Conservation (phyloP, 768 basidiomycete species). For the Kwoniella botswanensis region DNA sequence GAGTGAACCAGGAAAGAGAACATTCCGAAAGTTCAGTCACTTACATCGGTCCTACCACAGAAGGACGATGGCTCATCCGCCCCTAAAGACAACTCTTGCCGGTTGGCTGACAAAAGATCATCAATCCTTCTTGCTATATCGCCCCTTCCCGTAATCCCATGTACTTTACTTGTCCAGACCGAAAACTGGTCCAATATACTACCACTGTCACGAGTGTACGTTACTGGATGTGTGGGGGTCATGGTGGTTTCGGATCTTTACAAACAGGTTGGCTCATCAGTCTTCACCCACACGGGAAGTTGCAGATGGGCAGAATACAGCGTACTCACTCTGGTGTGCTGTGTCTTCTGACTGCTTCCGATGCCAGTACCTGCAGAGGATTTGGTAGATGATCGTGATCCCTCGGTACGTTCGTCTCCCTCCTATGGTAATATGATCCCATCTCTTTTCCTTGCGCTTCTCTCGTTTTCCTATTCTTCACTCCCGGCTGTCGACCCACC, state of each 20-base stretch:
- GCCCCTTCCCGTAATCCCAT: slow-evolving; percentile 4
- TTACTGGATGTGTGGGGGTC: not conserved
- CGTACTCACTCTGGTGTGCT: slow-evolving; percentile 24
- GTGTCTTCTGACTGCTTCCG: slow-evolving; percentile 22
- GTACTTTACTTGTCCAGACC: slow-evolving; percentile 14
- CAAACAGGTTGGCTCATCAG: not conserved
- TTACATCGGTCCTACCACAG: slow-evolving; percentile 24
- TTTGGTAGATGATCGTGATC: slow-evolving; percentile 25
- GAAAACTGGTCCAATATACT: slow-evolving; percentile 21
- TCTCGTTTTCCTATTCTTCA: slow-evolving; percentile 22
- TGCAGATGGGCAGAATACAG: too few species aligned
- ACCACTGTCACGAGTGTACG: slow-evolving; percentile 1
- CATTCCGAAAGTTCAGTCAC: not conserved
- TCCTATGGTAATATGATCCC: not conserved
- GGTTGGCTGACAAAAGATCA: slow-evolving; percentile 5
- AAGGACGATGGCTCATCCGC: slow-evolving; percentile 21
- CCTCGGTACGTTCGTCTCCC: not conserved
- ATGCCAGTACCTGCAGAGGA: slow-evolving; percentile 25
- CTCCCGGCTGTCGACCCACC: slow-evolving; percentile 24
- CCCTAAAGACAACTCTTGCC: not conserved
- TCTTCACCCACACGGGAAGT: not conserved
- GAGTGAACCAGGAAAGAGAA: too few species aligned
- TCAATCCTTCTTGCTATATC: slow-evolving; percentile 7
- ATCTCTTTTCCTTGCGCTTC: slow-evolving; percentile 1
- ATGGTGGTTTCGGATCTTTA: slow-evolving; percentile 14